Percentiles rank a stretch among this genome's conserved stretches.
Conservation (phyloP, 768 basidiomycete species). For the Auricularia sp. region DNA sequence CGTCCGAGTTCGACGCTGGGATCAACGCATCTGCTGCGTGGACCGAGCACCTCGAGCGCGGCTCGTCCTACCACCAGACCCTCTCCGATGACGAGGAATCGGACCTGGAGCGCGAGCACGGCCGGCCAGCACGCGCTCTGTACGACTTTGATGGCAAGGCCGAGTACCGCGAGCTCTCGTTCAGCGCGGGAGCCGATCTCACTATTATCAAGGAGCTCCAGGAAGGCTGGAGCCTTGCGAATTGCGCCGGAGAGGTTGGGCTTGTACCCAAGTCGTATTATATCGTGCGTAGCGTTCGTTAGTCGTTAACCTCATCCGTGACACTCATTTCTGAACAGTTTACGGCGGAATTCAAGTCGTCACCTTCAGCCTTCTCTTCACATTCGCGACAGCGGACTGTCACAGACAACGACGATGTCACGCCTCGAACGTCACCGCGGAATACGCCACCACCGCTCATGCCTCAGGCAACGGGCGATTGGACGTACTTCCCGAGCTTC, state of each 20-base stretch:
- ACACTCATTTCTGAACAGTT: conserved; percentile 32
- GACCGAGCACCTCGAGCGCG: conserved; percentile 49
- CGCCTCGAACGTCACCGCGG: not conserved
- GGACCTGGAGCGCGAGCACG: conserved; percentile 24
- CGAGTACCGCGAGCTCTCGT: conserved; percentile 60
- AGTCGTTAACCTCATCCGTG: too few species aligned
- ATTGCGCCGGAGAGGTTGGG: conserved; percentile 48
- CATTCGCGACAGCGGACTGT: not conserved
- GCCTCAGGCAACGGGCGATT: conserved; percentile 64
- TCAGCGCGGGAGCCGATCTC: conserved; percentile 60
- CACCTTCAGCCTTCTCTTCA: conserved; percentile 22
- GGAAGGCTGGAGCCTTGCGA: conserved; percentile 73
- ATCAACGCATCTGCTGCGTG: conserved; percentile 70
- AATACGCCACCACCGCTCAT: conserved; percentile 31
- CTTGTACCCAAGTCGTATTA: conserved; percentile 64
- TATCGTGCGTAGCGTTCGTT: conserved; percentile 37
- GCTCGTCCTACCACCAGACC: conserved; percentile 4
- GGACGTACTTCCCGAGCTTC: conserved; percentile 53
- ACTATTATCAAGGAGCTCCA: conserved; percentile 61
- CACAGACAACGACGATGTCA: not conserved
- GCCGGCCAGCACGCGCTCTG: conserved; percentile 52
- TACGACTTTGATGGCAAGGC: conserved; percentile 67
- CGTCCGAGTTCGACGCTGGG: conserved; percentile 56
- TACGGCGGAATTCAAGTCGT: conserved; percentile 45
- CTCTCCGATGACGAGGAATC: conserved; percentile 31